Evolutionary conservation across 495 filamentous ascomycete genomes (phyloP).

Genomic region (Pseudomonodictys pantanalensis): DNA sequence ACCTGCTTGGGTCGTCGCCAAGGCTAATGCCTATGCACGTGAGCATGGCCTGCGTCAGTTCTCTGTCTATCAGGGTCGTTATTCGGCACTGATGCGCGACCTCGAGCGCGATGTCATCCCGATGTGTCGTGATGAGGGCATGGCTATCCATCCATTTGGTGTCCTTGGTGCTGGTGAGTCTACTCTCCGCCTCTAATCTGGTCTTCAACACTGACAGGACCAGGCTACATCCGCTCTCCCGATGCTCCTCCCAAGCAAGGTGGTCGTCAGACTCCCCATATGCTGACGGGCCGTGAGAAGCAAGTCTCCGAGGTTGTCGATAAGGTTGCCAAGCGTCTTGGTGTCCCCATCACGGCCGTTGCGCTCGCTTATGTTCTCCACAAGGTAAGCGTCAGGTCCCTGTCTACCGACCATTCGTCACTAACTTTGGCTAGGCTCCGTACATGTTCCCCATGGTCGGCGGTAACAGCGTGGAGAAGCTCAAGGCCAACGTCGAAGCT

Average conservation of each 20-base stretch:
- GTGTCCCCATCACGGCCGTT: slow-evolving; percentile 40
- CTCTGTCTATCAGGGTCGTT: slow-evolving; percentile 62
- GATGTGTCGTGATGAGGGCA: slow-evolving; percentile 41
- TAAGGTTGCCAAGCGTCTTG: slow-evolving; percentile 49
- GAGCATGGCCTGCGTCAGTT: slow-evolving; percentile 57
- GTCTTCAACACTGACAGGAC: slow-evolving; percentile 34
- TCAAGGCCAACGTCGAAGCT: slow-evolving; percentile 55
- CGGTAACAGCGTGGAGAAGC: slow-evolving; percentile 62
- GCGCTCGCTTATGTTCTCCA: slow-evolving; percentile 72
- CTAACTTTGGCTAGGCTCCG: too few relatives aligned
- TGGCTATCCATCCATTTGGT: slow-evolving; percentile 44
- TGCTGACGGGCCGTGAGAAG: too few relatives aligned
- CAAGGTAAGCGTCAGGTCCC: too few relatives aligned
- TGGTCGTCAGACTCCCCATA: too few relatives aligned
- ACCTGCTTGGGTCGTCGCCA: slow-evolving; percentile 43
- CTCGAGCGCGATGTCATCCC: slow-evolving; percentile 57
- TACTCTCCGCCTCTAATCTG: slow-evolving; percentile 31
- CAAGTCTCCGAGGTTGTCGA: slow-evolving; percentile 59
- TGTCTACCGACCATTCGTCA: too few relatives aligned
- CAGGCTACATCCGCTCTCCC: too few relatives aligned
- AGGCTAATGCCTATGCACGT: slow-evolving; percentile 39
- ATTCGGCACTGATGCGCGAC: slow-evolving; percentile 50
- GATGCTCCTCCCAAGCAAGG: too few relatives aligned
- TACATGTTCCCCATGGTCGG: slow-evolving; percentile 77
- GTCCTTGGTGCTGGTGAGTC: slow-evolving; percentile 41